Conservation (phyloP, 257 asterid genomes). For the Solanum medicagineum region DNA sequence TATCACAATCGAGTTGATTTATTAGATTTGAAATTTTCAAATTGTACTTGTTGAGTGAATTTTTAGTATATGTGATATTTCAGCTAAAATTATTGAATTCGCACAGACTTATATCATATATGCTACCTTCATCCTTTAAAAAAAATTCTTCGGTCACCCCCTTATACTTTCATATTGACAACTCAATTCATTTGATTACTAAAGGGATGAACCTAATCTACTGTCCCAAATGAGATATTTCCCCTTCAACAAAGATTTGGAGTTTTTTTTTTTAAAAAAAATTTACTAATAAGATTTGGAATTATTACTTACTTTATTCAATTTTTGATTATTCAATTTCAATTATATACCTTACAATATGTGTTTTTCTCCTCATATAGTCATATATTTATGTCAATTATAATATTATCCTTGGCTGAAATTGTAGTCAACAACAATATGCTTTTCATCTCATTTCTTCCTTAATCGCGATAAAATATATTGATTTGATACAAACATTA, state of each 20-base stretch:
- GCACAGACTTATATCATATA: no score
- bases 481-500: background rate
- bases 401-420: background rate
- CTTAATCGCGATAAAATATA: background rate
- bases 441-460: background rate
- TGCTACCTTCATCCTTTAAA: no score
- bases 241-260: background rate
- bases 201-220: no score
- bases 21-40: background rate
- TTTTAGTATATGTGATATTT: no score
- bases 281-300: background rate
- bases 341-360: background rate
- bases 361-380: background rate
- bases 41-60: no score
- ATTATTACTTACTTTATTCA: background rate
- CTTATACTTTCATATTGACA: no score
- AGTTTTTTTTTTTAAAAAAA: no score
- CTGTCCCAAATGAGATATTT: background rate
- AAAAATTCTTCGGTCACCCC: no score
- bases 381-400: background rate
- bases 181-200: no score
- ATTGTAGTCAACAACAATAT: background rate
- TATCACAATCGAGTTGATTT: background rate
- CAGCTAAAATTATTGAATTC: background rate
- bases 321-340: background rate